A percentile compares a stretch with the other conserved stretches of the same genome.
phyloP scores from a whole-genome alignment of 805 yeast species.

The Metschnikowia sp. region DNA sequence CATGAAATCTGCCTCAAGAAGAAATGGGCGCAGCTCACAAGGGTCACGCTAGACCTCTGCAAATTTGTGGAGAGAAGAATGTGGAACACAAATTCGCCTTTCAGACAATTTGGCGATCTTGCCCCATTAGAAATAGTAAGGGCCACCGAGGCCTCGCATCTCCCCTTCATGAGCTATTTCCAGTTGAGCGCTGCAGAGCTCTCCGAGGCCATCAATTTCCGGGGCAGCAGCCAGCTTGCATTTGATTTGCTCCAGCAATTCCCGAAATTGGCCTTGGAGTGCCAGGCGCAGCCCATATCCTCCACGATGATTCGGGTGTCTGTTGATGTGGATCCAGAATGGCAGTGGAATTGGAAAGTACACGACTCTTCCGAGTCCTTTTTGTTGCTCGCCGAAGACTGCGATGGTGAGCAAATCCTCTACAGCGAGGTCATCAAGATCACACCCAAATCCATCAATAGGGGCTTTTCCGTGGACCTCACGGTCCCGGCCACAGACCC shows the following conservation, averaged over 20 bases:
- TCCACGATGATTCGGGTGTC: slow-evolving; percentile 62
- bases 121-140: slow-evolving; percentile 69
- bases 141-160: slow-evolving; percentile 72
- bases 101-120: slow-evolving; percentile 64
- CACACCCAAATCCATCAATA: slow-evolving; percentile 44
- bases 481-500: slow-evolving; percentile 47
- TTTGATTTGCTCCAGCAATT: slow-evolving; percentile 63
- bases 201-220: slow-evolving; percentile 75
- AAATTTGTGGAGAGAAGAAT: slow-evolving; percentile 76
- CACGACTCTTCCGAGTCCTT: slow-evolving; percentile 71
- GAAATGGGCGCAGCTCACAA: slow-evolving; percentile 67
- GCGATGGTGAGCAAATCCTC: slow-evolving; percentile 75
- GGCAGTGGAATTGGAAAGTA: slow-evolving; percentile 68
- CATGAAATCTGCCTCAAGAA: slow-evolving; percentile 70
- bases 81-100: slow-evolving; percentile 89
- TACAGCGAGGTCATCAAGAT: slow-evolving; percentile 54
- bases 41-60: slow-evolving; percentile 57
- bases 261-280: slow-evolving; percentile 62
- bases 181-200: slow-evolving; percentile 70
- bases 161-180: slow-evolving; percentile 82
- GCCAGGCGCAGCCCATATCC: slow-evolving; percentile 74
- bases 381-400: slow-evolving; percentile 71
- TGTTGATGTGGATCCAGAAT: slow-evolving; percentile 63
- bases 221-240: slow-evolving; percentile 57
- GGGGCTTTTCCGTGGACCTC: slow-evolving; percentile 60